Evolutionary conservation across 176 grass and related monocot genomes (phyloP).

Genomic region (Urochloa ruziziensis): DNA sequence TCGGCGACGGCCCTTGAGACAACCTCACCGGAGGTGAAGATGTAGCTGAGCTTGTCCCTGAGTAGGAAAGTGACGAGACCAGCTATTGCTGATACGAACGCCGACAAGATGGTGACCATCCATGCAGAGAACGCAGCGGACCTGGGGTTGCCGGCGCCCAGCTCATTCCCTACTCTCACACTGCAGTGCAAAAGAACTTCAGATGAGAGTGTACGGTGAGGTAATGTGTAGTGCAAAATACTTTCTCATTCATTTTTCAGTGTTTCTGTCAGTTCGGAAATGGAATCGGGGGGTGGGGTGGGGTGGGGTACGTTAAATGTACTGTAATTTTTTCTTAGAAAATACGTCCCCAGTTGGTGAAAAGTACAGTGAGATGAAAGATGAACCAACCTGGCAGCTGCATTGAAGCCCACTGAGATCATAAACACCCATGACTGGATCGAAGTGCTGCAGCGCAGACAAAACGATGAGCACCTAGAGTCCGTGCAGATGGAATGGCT

Average conservation of each 20-base stretch:
- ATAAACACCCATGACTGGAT: slow-evolving; percentile 83
- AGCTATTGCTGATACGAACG: slow-evolving; percentile 44
- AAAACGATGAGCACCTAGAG: not conserved
- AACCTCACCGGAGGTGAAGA: slow-evolving; percentile 65
- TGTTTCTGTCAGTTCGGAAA: not conserved
- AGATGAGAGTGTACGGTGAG: not conserved
- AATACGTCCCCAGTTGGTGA: not conserved
- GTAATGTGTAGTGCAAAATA: not conserved
- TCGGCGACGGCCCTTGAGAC: slow-evolving; percentile 71
- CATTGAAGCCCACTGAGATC: slow-evolving; percentile 93
- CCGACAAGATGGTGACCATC: slow-evolving; percentile 57
- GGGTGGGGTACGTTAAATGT: too few species aligned
- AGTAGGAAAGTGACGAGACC: slow-evolving; percentile 46
- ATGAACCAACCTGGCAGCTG: slow-evolving; percentile 63
- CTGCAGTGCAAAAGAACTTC: slow-evolving; percentile 19
- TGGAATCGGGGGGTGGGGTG: not conserved
- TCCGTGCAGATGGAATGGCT: not conserved
- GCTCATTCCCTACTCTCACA: slow-evolving; percentile 83
- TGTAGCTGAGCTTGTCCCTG: slow-evolving; percentile 79
- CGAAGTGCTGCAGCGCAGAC: slow-evolving; percentile 53
- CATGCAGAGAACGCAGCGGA: slow-evolving; percentile 68
- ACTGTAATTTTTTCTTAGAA: not conserved
- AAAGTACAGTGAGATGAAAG: not conserved
- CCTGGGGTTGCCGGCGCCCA: slow-evolving; percentile 79
- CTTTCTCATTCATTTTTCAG: not conserved